Base-by-base conservation (phyloP, 2,329 filamentous ascomycete genomes). In the Penicillium hesseltinei region DNA sequence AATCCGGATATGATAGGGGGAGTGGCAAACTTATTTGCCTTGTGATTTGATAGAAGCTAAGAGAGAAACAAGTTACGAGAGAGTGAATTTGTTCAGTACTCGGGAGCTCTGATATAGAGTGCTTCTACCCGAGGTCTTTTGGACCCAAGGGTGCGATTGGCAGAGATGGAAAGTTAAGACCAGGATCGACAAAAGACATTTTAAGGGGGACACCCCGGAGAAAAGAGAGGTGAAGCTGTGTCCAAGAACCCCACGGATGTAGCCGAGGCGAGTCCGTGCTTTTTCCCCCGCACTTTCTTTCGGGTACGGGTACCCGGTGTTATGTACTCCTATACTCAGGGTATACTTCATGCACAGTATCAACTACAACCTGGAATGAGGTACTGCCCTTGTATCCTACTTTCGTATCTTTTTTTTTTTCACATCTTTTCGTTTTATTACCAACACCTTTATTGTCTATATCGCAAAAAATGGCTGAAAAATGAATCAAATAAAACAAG, bases 271-370 rank as follows among this genome's bases (percentile, higher is more conserved):
- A 29, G 57, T 58, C 58, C 43, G 57, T 66, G 62, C 64, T 66
- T 69, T 69, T 65, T 70, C 64, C 67, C 67, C 68, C 68, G 65
- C 67, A 69, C 52, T 60, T 35, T 31, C 9, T n/a, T 33, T 10
- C 5, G 25, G 23, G 23, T 23, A 23, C 9, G 27, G 3, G 47
- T 27, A 27, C 23, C 15, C 42, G 6, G 13, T 5, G 33, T 23
- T 23, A 23, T 23, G 23, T 4, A 3, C 23, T 23, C 23, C 4
- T 3, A 23, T 23, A 57, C 56, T 29, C 42, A 29, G 19, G 5
- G 15, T 46, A 31, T 61, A 64, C 63, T 25, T 52, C 29, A 51
- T 25, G 3, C 4, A 4, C 25, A 13, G 43, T 51, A 4, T 11
- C 8, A 36, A 36, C 5, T 15, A 48, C 27, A 13, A 5, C 8